phyloP scores from a whole-genome alignment of 768 basidiomycete species.

The Pleurotus eryngii region DNA sequence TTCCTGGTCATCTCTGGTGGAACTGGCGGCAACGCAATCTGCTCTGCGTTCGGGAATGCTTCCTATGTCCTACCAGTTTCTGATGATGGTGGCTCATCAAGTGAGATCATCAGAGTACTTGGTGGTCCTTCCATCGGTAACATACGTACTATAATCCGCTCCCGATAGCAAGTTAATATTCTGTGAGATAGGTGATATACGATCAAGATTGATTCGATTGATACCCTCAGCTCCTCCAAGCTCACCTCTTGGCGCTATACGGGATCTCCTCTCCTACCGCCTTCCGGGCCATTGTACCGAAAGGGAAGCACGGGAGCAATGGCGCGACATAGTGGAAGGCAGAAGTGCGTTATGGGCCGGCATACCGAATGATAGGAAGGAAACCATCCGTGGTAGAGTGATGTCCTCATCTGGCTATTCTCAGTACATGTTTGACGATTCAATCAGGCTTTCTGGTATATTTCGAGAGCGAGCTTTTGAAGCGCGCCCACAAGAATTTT shows the following conservation, averaged over 20 bases:
- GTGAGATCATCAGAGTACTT: slow-evolving; percentile 90
- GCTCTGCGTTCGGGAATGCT: slow-evolving; percentile 73
- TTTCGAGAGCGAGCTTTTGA: slow-evolving; percentile 85
- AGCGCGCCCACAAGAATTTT: slow-evolving; percentile 90
- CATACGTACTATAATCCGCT: slow-evolving; percentile 11
- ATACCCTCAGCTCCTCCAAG: slow-evolving; percentile 63
- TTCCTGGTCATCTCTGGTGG: slow-evolving; percentile 86
- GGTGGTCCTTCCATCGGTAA: slow-evolving; percentile 83
- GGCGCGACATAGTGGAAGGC: slow-evolving; percentile 92
- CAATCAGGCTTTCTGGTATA: slow-evolving; percentile 82
- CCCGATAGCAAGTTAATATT: not conserved
- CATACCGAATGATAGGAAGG: slow-evolving; percentile 87
- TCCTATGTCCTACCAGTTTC: slow-evolving; percentile 90
- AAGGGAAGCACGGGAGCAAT: slow-evolving; percentile 79
- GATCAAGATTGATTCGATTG: slow-evolving; percentile 84
- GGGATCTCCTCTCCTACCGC: slow-evolving; percentile 74
- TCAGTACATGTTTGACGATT: not conserved
- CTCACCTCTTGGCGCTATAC: slow-evolving; percentile 72
- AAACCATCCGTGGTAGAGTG: slow-evolving; percentile 78
- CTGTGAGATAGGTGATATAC: slow-evolving; percentile 65
- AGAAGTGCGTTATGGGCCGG: slow-evolving; percentile 76
- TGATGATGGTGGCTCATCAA: slow-evolving; percentile 93
- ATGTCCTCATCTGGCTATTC: not conserved
- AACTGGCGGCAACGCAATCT: slow-evolving; percentile 92
- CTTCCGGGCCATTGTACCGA: slow-evolving; percentile 68